Evolutionary conservation across 352 stramenopile genomes (phyloP).

Genomic region (Globisporangium lucens): DNA sequence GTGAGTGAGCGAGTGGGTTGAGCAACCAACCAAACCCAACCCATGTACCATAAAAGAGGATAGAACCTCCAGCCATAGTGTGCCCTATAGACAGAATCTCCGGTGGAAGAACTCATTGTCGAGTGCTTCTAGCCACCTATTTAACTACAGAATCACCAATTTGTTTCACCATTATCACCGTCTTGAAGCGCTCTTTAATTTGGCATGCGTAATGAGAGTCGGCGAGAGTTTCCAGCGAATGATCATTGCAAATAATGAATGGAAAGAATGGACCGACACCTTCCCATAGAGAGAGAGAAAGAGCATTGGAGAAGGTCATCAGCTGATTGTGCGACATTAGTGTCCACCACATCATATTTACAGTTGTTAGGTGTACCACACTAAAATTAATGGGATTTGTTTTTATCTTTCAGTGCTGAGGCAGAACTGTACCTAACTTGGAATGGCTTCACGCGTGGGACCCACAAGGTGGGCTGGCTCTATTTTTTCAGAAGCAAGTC

Average conservation of each 20-base stretch:
- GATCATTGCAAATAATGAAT: background rate
- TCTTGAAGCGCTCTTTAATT: background rate
- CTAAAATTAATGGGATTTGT: background rate
- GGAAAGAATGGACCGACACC: background rate
- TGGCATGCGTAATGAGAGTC: background rate
- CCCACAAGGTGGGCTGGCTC: too few relatives aligned
- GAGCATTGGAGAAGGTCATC: background rate
- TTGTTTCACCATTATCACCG: background rate
- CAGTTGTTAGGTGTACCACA: background rate
- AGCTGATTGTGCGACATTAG: background rate
- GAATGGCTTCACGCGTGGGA: too few relatives aligned
- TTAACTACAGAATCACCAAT: background rate
- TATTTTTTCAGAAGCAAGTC: too few relatives aligned
- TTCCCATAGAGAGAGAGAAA: background rate
- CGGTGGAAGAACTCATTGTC: background rate
- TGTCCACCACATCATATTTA: background rate
- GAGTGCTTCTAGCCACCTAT: background rate
- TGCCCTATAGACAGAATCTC: slow-evolving; percentile 1
- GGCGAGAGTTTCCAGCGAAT: background rate
- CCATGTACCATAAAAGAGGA: slow-evolving; percentile 4
- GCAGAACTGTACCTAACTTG: background rate
- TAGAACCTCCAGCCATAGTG: too few relatives aligned
- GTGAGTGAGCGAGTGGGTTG: background rate
- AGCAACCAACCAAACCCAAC: background rate
- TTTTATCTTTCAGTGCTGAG: background rate